Conservation (phyloP, 2,329 filamentous ascomycete genomes). For the Trichoderma harzianum region DNA sequence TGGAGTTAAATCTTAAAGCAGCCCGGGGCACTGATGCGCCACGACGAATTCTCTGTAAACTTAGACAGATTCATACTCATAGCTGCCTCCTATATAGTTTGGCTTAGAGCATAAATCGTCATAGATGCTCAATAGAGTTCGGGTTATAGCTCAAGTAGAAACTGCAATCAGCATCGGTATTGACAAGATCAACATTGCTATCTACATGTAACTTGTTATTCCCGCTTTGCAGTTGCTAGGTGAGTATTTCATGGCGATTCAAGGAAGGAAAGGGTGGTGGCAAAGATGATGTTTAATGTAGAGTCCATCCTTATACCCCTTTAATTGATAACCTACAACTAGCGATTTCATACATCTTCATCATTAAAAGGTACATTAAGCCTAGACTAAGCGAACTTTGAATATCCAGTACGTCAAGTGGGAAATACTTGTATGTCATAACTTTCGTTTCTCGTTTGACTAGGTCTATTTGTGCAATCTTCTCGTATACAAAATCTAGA, state of each 20-base stretch:
- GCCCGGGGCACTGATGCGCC: neutral
- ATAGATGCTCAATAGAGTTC: neutral
- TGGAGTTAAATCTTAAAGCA: neutral
- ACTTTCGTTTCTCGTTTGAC: neutral
- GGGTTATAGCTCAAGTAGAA: too few relatives aligned
- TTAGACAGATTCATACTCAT: neutral
- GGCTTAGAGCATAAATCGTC: neutral
- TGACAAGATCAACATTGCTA: too few relatives aligned
- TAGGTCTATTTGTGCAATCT: neutral
- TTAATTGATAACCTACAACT: too few relatives aligned
- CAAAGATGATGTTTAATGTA: too few relatives aligned
- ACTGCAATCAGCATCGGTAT: too few relatives aligned
- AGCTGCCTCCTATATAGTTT: neutral
- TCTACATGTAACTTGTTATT: neutral
- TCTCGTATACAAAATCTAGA: neutral
- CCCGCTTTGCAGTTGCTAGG: too few relatives aligned
- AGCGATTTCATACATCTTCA: too few relatives aligned
- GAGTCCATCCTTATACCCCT: too few relatives aligned
- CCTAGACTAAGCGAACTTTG: too few relatives aligned
- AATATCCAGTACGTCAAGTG: neutral
- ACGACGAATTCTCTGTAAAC: neutral
- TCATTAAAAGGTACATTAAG: too few relatives aligned
- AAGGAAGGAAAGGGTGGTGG: too few relatives aligned
- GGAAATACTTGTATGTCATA: neutral
- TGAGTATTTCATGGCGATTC: too few relatives aligned